A percentile compares a stretch with the other conserved stretches of the same genome.
Conservation (phyloP, 1,139 yeast genomes). For the Hyphopichia burtonii region DNA sequence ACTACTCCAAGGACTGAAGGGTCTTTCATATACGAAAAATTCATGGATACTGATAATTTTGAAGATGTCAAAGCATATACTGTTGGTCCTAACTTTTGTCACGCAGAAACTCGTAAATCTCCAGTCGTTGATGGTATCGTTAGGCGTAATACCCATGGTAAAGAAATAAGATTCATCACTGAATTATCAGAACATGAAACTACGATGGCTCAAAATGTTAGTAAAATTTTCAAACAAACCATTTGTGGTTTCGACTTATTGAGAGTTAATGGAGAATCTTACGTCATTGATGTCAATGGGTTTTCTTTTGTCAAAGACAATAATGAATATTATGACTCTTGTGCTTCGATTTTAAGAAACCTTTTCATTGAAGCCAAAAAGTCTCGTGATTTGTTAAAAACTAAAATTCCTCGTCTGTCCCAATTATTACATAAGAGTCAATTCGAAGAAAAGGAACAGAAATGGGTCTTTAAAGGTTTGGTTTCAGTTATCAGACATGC, state of each 20-base stretch:
- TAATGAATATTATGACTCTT: constrained; percentile 76
- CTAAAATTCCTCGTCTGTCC: constrained; percentile 37
- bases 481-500: constrained; percentile 95
- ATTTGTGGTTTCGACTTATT: constrained; percentile 96
- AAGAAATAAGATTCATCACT: constrained; percentile 89
- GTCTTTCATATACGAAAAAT: constrained; percentile 87
- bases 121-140: constrained; percentile 99
- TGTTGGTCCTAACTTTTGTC: constrained; percentile 87
- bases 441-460: constrained; percentile 81
- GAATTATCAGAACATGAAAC: constrained; percentile 73
- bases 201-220: constrained; percentile 74
- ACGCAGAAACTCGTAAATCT: constrained; percentile 96
- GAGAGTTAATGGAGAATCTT: constrained; percentile 84
- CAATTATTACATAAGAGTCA: constrained; percentile 38
- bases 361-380: constrained; percentile 63
- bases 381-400: constrained; percentile 41
- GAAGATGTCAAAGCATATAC: constrained; percentile 99
- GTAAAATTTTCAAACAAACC: constrained; percentile 82
- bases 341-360: constrained; percentile 75
- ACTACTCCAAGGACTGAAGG: constrained; percentile 81
- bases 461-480: constrained; percentile 95
- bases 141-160: constrained; percentile 95
- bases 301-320: constrained; percentile 97
- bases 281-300: constrained; percentile 97
- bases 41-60: constrained; percentile 97